Evolutionary conservation across 768 basidiomycete genomes (phyloP).

Genomic region (Russula brevipes): DNA sequence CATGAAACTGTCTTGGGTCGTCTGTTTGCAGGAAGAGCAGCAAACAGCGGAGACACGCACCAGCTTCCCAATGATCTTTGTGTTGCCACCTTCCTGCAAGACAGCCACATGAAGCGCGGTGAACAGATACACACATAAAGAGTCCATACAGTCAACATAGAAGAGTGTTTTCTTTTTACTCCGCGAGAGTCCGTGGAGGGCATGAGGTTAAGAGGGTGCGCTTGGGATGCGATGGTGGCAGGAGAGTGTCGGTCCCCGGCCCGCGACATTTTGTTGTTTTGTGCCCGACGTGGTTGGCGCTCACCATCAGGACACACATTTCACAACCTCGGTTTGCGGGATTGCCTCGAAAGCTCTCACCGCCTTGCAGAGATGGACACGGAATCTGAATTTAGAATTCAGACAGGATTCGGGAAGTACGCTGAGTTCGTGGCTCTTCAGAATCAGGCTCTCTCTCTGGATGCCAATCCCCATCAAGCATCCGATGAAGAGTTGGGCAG

Average conservation of each 20-base stretch:
- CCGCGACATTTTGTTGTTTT: neutral
- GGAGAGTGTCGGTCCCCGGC: neutral
- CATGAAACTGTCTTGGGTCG: constrained; percentile 55
- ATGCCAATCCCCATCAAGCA: constrained; percentile 39
- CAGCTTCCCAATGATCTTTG: constrained; percentile 12
- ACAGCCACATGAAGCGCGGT: neutral
- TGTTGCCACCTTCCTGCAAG: constrained; percentile 9
- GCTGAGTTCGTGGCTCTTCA: constrained; percentile 55
- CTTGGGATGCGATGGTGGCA: neutral
- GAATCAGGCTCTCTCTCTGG: constrained; percentile 42
- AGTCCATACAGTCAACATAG: neutral
- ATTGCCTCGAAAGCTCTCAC: neutral
- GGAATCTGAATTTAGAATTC: constrained; percentile 39
- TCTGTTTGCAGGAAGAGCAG: neutral
- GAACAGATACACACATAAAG: neutral
- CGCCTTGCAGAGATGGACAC: constrained; percentile 32
- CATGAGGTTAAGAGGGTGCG: neutral
- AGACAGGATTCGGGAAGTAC: constrained; percentile 53
- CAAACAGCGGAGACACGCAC: constrained; percentile 3
- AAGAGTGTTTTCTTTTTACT: constrained; percentile 13
- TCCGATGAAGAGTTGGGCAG: constrained; percentile 18
- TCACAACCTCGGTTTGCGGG: neutral
- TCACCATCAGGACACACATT: too few species aligned
- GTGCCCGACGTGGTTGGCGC: neutral
- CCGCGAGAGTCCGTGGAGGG: constrained; percentile 3